Evolutionary conservation across 202 grass and related monocot genomes (phyloP).

Genomic region (Saccharum hybrid): DNA sequence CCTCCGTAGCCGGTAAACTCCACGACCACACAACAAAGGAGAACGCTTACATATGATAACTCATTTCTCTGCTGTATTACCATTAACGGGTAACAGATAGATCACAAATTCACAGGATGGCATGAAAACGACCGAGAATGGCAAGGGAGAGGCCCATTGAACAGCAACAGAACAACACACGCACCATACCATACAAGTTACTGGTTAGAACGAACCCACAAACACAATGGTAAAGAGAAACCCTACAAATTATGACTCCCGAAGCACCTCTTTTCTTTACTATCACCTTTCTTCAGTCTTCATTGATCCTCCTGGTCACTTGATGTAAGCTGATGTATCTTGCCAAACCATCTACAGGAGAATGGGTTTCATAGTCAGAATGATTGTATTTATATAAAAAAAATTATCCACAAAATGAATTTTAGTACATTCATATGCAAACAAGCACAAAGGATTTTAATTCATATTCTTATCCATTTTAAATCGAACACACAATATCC

Average conservation of each 20-base stretch:
- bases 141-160: neutral
- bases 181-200: slow-evolving; percentile 21
- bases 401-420: neutral
- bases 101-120: neutral
- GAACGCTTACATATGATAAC: neutral
- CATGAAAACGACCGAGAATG: neutral
- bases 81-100: neutral
- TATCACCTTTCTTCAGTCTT: neutral
- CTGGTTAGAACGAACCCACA: slow-evolving; percentile 21
- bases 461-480: neutral
- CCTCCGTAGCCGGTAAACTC: neutral
- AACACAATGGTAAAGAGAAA: slow-evolving; percentile 3
- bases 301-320: neutral
- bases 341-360: slow-evolving; percentile 32
- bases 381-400: neutral
- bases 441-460: neutral
- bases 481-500: neutral
- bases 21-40: neutral
- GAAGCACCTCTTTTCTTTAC: slow-evolving; percentile 16
- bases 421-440: neutral
- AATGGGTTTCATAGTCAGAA: slow-evolving; percentile 19
- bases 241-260: neutral
- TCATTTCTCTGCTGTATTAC: slow-evolving; percentile 13
- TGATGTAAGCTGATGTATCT: slow-evolving; percentile 12
- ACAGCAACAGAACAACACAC: neutral